Evolutionary conservation across 1,139 yeast genomes (phyloP).

Genomic region (Sugiyamaella novakii): DNA sequence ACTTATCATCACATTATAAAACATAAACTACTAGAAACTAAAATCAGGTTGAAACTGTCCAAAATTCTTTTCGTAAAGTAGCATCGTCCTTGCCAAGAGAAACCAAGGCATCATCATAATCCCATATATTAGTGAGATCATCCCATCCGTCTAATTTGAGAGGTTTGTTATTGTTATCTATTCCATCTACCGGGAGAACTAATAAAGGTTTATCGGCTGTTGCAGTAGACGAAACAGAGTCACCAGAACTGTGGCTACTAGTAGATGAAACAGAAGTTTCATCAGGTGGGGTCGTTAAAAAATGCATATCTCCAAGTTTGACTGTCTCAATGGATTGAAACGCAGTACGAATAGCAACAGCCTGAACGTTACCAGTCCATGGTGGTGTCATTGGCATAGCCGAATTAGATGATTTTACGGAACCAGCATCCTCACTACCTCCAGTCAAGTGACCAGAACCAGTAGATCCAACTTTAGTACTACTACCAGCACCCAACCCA

Average conservation of each 20-base stretch:
- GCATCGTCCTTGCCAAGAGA: slow-evolving; percentile 33
- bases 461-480: slow-evolving; percentile 16
- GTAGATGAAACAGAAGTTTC: slow-evolving; percentile 19
- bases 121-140: slow-evolving; percentile 31
- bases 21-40: slow-evolving; percentile 1
- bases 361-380: slow-evolving; percentile 37
- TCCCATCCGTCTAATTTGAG: slow-evolving; percentile 30
- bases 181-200: slow-evolving; percentile 24
- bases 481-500: slow-evolving; percentile 2
- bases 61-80: slow-evolving; percentile 32
- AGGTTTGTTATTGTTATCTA: slow-evolving; percentile 21
- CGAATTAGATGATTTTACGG: slow-evolving; percentile 14
- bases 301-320: slow-evolving; percentile 34
- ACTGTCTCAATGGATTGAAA: slow-evolving; percentile 36
- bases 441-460: slow-evolving; percentile 21
- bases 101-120: slow-evolving; percentile 31
- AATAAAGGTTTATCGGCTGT: slow-evolving; percentile 8
- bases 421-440: slow-evolving; percentile 28
- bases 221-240: slow-evolving; percentile 14
- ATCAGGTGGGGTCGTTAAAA: slow-evolving; percentile 35
- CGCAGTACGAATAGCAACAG: slow-evolving; percentile 35
- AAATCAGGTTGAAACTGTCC: slow-evolving; percentile 32
- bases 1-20: background rate
- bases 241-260: slow-evolving; percentile 6
- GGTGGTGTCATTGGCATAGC: slow-evolving; percentile 27